Percentiles rank a stretch among this genome's conserved stretches.
These are phyloP conservation scores for Nemania bipapillata DNA, from an alignment of 2,329 filamentous ascomycete species.

Conservation along the genomic window DNA sequence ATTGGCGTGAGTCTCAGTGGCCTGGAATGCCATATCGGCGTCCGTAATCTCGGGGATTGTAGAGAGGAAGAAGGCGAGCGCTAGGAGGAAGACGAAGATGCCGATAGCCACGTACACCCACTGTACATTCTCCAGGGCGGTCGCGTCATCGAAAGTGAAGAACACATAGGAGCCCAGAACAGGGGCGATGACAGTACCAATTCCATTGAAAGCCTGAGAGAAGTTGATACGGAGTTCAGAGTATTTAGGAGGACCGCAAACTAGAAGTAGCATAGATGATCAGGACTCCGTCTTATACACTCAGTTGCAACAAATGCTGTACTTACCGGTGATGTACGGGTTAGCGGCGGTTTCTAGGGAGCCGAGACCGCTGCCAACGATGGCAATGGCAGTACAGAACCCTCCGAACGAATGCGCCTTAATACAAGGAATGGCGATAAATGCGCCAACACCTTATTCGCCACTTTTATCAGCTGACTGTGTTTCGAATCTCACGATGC, in stretches of 20 bases:
- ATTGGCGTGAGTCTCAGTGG: constrained; percentile 62
- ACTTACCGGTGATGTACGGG: constrained; percentile 71
- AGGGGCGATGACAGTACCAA: constrained; percentile 78
- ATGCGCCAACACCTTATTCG: constrained; percentile 61
- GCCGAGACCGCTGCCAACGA: constrained; percentile 77
- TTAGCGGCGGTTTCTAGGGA: constrained; percentile 83
- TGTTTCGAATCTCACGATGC: background rate
- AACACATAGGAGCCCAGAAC: constrained; percentile 78
- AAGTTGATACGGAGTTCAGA: constrained; percentile 78
- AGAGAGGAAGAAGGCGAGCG: constrained; percentile 72
- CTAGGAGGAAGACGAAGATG: constrained; percentile 74
- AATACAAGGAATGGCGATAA: constrained; percentile 67
- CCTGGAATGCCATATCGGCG: constrained; percentile 71
- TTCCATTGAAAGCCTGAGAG: constrained; percentile 80
- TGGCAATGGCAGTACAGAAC: constrained; percentile 77
- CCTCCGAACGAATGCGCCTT: constrained; percentile 74
- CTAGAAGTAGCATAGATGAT: constrained; percentile 44
- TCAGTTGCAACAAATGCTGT: background rate
- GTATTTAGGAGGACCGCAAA: constrained; percentile 74
- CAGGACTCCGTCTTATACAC: background rate
- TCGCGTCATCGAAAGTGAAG: constrained; percentile 70
- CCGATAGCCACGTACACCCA: constrained; percentile 81
- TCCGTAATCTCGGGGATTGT: constrained; percentile 78
- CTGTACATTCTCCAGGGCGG: constrained; percentile 73
- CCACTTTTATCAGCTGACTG: constrained; percentile 39